Evolutionary conservation across 2,329 filamentous ascomycete genomes (phyloP).

Genomic region (Epichloe sibirici): DNA sequence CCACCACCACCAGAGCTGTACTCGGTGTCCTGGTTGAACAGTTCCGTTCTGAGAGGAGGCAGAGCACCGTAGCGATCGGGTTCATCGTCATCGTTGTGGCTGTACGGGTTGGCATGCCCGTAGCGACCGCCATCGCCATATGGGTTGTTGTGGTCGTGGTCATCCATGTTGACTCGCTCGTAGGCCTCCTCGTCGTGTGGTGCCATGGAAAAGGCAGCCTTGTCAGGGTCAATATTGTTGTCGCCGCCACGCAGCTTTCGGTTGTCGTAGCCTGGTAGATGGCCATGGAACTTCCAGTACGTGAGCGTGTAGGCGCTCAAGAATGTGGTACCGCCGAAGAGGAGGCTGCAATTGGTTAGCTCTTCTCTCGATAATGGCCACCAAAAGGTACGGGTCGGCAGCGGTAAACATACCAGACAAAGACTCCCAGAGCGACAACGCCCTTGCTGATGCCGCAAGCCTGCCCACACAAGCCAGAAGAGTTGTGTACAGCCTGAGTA

Average conservation of each 20-base stretch:
- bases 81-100: constrained; percentile 26
- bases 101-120: constrained; percentile 26
- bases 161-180: constrained; percentile 45
- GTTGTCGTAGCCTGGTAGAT: constrained; percentile 48
- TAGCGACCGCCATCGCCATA: constrained; percentile 21
- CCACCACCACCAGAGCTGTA: constrained; percentile 26
- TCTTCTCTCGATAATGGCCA: too few species aligned
- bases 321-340: constrained; percentile 40
- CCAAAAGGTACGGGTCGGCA: not conserved
- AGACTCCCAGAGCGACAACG: constrained; percentile 49
- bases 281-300: constrained; percentile 50
- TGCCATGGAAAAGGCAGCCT: constrained; percentile 55
- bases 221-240: constrained; percentile 53
- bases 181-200: constrained; percentile 56
- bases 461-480: constrained; percentile 38
- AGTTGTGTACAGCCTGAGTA: constrained; percentile 52
- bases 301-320: constrained; percentile 48
- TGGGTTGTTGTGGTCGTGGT: constrained; percentile 32
- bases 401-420: constrained; percentile 41
- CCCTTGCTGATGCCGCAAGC: constrained; percentile 50
- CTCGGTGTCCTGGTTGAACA: constrained; percentile 39
- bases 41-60: constrained; percentile 24
- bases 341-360: constrained; percentile 29
- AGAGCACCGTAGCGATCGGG: constrained; percentile 27
- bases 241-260: constrained; percentile 27